Base-by-base conservation (phyloP, 2,329 filamentous ascomycete genomes). In the Pseudogymnoascus sp. region DNA sequence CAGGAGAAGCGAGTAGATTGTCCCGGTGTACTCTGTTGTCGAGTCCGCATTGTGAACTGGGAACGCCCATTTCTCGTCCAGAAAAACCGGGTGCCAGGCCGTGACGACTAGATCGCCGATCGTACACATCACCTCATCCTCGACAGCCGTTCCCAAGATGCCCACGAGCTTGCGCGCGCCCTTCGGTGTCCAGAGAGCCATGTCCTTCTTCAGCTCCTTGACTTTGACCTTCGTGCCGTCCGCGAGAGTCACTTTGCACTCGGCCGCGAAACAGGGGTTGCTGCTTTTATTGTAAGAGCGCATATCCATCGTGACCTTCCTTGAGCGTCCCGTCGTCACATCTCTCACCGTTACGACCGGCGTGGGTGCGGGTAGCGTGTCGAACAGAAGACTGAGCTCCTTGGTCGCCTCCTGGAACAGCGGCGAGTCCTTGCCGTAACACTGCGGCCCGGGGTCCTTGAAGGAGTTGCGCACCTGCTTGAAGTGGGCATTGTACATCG, bases 391-490 rank as follows among this genome's bases (percentile, higher is more conserved):
- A 63, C 84, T 79, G 0, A 86, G 77, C 1, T 71, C 67, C 59
- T 82, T 75, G 7, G 82, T 75, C 68, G 80, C 85, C 5, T 71
- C 66, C 12, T 72, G 70, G 69, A 87, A 87, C 2, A 86, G 74
- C 0, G 78, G 76, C 61, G 80, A 84, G 1, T 77, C 70, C 0
- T 68, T 67, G 14, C 82, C 79, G 67, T 86, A 87, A 65, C 78
- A 75, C 5, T 82, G 76, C 3, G 84, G 82, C 0, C 84, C 84
- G 0, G 79, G 74, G 64, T 87, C 84, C 68, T 85, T 85, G 78
- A 86, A 86, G 0, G 80, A 81, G 69, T 84, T 85, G 74, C 84
- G 85, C 8, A 81, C 73, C 70, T 87, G 84, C 23, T 78, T 76
- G 1, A 76, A 75, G 67, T 87, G 82, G 0, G 84, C 83, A 65